phyloP scores from a whole-genome alignment of 1,139 yeast genomes.

The Suhomyces bolitotheri region DNA sequence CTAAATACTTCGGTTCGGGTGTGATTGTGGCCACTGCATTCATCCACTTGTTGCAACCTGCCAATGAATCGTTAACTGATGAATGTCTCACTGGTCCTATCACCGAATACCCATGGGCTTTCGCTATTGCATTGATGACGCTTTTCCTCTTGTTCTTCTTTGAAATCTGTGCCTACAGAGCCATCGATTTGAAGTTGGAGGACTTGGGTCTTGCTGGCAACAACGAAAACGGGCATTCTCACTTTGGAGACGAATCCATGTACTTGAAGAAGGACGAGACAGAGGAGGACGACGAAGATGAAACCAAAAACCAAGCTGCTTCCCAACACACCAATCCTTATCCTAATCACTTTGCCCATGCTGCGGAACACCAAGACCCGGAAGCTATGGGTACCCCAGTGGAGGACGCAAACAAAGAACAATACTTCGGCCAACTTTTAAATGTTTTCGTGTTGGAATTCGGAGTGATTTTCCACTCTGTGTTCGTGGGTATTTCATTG shows the following conservation, averaged over 20 bases:
- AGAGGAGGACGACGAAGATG: conserved; percentile 18
- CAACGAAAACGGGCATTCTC: conserved; percentile 41
- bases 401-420: conserved; percentile 34
- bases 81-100: conserved; percentile 59
- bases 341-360: conserved; percentile 52
- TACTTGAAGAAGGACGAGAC: conserved; percentile 26
- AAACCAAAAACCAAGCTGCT: conserved; percentile 17
- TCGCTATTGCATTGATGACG: conserved; percentile 59
- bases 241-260: conserved; percentile 45
- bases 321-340: conserved; percentile 22
- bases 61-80: conserved; percentile 53
- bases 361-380: conserved; percentile 55
- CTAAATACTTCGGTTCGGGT: conserved; percentile 89
- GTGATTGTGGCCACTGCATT: conserved; percentile 89
- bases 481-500: conserved; percentile 72
- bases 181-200: conserved; percentile 40
- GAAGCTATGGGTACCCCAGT: conserved; percentile 46
- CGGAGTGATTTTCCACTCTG: conserved; percentile 80
- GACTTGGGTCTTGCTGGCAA: conserved; percentile 17
- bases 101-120: conserved; percentile 63
- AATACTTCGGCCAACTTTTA: conserved; percentile 45
- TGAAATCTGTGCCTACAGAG: conserved; percentile 57
- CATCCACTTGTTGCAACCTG: conserved; percentile 81
- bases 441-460: conserved; percentile 67
- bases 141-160: conserved; percentile 52